Evolutionary conservation across 2,329 filamentous ascomycete species (phyloP).

Genomic region (Pseudocercospora cruenta): DNA sequence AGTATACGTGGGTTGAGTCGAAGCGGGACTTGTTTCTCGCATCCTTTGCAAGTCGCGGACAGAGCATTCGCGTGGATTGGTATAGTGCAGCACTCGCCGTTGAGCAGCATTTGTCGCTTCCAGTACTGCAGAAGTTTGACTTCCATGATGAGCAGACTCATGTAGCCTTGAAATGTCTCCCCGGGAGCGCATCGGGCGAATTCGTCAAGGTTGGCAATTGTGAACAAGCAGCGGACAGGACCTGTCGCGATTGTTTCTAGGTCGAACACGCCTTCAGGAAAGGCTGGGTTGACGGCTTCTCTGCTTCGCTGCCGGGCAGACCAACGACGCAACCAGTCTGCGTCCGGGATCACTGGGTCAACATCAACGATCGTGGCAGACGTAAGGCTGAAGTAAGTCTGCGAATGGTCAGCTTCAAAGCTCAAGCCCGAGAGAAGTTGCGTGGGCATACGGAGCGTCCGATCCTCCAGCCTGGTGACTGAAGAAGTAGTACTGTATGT

Average conservation of each 20-base stretch:
- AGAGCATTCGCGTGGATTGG: conserved; percentile 58
- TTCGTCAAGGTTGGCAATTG: conserved; percentile 50
- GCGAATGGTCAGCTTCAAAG: conserved; percentile 7
- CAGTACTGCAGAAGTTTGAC: conserved; percentile 46
- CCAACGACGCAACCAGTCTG: conserved; percentile 57
- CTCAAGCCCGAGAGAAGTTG: background rate
- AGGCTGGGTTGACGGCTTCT: conserved; percentile 55
- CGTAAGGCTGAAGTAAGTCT: conserved; percentile 42
- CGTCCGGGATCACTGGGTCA: conserved; percentile 58
- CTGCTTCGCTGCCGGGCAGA: conserved; percentile 53
- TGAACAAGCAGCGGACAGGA: conserved; percentile 44
- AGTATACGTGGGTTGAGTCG: conserved; percentile 50
- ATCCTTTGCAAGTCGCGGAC: conserved; percentile 45
- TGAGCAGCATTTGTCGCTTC: conserved; percentile 51
- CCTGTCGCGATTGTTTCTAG: conserved; percentile 27
- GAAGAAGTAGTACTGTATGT: conserved; percentile 37
- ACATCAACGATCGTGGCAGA: conserved; percentile 58
- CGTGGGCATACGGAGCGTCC: conserved; percentile 34
- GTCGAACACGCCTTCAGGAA: conserved; percentile 43
- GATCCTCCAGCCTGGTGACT: conserved; percentile 37
- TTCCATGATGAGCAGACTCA: conserved; percentile 49
- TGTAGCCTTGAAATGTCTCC: conserved; percentile 48
- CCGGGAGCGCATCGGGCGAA: conserved; percentile 41
- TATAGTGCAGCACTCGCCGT: conserved; percentile 56
- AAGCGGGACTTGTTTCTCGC: conserved; percentile 42